These are phyloP conservation scores for Trichothecium sympodiale DNA, from an alignment of 2,329 filamentous ascomycete genomes.

Conservation along the genomic window DNA sequence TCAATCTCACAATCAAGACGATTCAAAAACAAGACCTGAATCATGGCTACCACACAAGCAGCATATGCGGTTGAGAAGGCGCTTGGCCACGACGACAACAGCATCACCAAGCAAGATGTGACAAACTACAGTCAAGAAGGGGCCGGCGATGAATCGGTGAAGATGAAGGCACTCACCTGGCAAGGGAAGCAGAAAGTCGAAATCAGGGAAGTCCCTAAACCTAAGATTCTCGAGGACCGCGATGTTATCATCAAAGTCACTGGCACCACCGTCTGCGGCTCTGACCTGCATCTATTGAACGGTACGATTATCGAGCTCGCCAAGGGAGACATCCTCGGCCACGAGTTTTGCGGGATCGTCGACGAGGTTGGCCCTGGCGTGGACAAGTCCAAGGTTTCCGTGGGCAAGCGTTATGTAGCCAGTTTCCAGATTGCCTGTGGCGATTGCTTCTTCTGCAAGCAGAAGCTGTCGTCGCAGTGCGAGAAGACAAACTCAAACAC, in stretches of 20 bases:
- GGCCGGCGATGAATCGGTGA: constrained; percentile 55
- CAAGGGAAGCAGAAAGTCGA: constrained; percentile 70
- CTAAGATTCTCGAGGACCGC: constrained; percentile 57
- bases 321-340: constrained; percentile 57
- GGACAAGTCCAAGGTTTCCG: constrained; percentile 16
- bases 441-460: constrained; percentile 65
- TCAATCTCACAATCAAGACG: no score
- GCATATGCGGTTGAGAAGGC: constrained; percentile 56
- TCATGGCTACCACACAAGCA: constrained; percentile 52
- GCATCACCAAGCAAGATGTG: constrained; percentile 57
- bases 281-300: constrained; percentile 47
- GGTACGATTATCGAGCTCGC: constrained; percentile 45
- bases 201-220: constrained; percentile 58
- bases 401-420: constrained; percentile 64
- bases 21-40: no score
- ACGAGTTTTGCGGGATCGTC: constrained; percentile 47
- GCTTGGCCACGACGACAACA: constrained; percentile 56
- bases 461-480: constrained; percentile 70
- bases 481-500: constrained; percentile 69
- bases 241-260: constrained; percentile 77
- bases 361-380: constrained; percentile 46
- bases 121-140: constrained; percentile 41
- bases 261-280: constrained; percentile 47
- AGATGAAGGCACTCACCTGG: constrained; percentile 79
- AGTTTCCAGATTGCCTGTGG: constrained; percentile 76